Conservation (phyloP, 2,329 filamentous ascomycete species). For the Conoideocrella luteorostrata region DNA sequence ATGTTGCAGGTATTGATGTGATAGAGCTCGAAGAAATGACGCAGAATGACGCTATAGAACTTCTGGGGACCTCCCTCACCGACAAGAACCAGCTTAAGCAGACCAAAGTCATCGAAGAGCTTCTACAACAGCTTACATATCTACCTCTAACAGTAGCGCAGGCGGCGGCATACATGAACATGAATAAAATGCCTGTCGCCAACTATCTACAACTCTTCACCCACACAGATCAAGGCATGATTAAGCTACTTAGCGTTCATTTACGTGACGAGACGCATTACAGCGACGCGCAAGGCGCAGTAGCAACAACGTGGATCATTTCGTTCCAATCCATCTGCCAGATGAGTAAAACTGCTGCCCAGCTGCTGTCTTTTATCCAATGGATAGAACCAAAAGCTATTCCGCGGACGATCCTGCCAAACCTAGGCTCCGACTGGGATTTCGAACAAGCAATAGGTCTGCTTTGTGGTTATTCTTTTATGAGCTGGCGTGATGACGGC, state of each 20-base stretch:
- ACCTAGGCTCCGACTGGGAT: neutral
- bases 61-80: neutral
- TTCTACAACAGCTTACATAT: constrained; percentile 20
- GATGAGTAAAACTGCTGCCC: constrained; percentile 21
- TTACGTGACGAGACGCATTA: neutral
- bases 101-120: neutral
- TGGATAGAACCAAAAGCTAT: constrained; percentile 24
- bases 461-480: neutral
- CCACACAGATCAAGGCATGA: constrained; percentile 17
- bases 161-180: too few species aligned
- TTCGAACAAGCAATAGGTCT: neutral
- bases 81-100: neutral
- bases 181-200: constrained; percentile 16
- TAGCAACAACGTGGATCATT: neutral
- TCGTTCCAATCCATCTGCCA: constrained; percentile 14
- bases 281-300: neutral
- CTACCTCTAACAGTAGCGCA: constrained; percentile 33
- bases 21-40: neutral
- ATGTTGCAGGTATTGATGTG: constrained; percentile 12
- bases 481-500: neutral
- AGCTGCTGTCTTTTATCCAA: constrained; percentile 33
- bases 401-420: neutral
- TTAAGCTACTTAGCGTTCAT: neutral
- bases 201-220: constrained; percentile 28
- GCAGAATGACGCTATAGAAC: neutral